A percentile compares a stretch with the other conserved stretches of the same genome.
Evolutionary conservation across 768 basidiomycete species (phyloP).

Genomic region (Piloderma croceum): DNA sequence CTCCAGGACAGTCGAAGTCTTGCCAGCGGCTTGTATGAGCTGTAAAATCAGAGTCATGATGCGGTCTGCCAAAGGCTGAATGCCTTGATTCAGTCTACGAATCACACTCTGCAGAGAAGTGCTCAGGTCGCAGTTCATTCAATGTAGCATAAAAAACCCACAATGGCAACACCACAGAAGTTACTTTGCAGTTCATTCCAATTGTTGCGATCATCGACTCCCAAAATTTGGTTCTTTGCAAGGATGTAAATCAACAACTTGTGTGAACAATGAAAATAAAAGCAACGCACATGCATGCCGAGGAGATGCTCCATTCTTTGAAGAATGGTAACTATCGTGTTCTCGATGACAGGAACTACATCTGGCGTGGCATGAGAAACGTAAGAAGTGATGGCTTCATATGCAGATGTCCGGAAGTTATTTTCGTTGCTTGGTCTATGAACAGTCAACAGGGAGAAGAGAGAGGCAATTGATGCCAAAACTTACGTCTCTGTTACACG

Average conservation of each 20-base stretch:
- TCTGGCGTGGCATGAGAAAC: constrained; percentile 77
- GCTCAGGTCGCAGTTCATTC: constrained; percentile 1
- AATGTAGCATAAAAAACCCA: constrained; percentile 32
- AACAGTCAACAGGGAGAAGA: constrained; percentile 9
- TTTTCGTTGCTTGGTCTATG: constrained; percentile 75
- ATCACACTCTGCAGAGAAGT: constrained; percentile 59
- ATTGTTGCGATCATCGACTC: constrained; percentile 93
- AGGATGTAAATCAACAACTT: constrained; percentile 5
- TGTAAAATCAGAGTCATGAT: constrained; percentile 90
- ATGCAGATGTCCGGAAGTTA: constrained; percentile 92
- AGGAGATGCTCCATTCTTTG: constrained; percentile 86
- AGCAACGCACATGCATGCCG: constrained; percentile 64
- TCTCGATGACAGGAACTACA: constrained; percentile 74
- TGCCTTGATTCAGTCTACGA: constrained; percentile 75
- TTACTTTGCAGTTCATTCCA: constrained; percentile 99
- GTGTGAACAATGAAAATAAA: no score
- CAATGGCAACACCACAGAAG: constrained; percentile 85
- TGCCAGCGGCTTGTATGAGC: constrained; percentile 81
- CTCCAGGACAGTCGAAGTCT: constrained; percentile 91
- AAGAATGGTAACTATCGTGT: constrained; percentile 76
- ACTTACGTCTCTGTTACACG: constrained; percentile 81
- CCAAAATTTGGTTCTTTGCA: constrained; percentile 90
- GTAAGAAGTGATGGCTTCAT: constrained; percentile 90
- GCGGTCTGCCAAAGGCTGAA: constrained; percentile 85
- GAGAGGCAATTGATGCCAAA: not conserved